Conservation (phyloP, 2,329 filamentous ascomycete species). For the Trichoderma asperellum region DNA sequence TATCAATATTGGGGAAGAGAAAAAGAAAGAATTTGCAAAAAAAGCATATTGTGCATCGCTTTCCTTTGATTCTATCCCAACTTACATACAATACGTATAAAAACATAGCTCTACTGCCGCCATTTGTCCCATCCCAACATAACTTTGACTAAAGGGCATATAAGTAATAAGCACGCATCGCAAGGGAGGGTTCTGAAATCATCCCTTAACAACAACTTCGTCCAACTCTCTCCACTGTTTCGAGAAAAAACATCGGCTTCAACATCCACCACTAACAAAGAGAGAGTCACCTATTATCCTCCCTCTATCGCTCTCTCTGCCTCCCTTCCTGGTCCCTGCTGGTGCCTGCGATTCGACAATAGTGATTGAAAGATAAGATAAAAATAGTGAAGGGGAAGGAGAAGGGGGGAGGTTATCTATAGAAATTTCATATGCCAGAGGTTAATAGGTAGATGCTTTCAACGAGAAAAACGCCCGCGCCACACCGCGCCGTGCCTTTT, state of each 20-base stretch:
- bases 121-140: neutral
- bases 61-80: slow-evolving; percentile 28
- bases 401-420: slow-evolving; percentile 13
- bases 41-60: slow-evolving; percentile 8
- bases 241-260: neutral
- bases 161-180: slow-evolving; percentile 5
- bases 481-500: slow-evolving; percentile 18
- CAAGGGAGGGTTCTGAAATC: slow-evolving; percentile 7
- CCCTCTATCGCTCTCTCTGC: neutral
- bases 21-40: neutral
- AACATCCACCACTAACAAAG: neutral
- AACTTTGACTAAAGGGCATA: slow-evolving; percentile 16
- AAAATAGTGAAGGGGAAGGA: neutral
- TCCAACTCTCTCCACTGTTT: slow-evolving; percentile 1
- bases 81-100: neutral
- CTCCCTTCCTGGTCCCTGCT: neutral
- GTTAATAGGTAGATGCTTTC: slow-evolving; percentile 23
- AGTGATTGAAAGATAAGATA: slow-evolving; percentile 3
- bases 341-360: slow-evolving; percentile 5
- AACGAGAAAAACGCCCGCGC: slow-evolving; percentile 26
- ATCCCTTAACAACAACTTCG: slow-evolving; percentile 3
- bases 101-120: slow-evolving; percentile 10
- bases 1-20: neutral
- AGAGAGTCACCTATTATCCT: too few species aligned
- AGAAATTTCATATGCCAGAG: slow-evolving; percentile 18